phyloP scores from a whole-genome alignment of 163 green algal species.

The Prototheca wickerhamii region DNA sequence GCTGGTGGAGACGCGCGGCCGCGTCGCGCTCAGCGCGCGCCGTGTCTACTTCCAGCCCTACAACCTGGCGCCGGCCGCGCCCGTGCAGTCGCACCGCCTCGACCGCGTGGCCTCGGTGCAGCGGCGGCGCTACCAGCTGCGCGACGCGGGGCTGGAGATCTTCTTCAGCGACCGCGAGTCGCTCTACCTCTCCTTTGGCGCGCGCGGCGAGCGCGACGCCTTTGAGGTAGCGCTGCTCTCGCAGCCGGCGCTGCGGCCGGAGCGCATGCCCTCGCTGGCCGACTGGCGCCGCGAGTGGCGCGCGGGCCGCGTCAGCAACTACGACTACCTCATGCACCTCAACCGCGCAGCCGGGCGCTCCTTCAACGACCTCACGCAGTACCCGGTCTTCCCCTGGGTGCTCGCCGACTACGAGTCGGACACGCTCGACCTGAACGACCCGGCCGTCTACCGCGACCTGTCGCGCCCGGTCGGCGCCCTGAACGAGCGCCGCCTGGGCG shows the following conservation, averaged over 20 bases:
- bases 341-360: slow-evolving; percentile 82
- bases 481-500: slow-evolving; percentile 49
- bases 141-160: slow-evolving; percentile 45
- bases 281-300: slow-evolving; percentile 65
- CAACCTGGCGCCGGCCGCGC: slow-evolving; percentile 30
- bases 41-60: slow-evolving; percentile 91
- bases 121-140: slow-evolving; percentile 51
- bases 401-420: slow-evolving; percentile 66
- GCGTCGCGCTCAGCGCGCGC: slow-evolving; percentile 66
- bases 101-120: slow-evolving; percentile 55
- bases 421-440: slow-evolving; percentile 15
- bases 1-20: slow-evolving; percentile 67
- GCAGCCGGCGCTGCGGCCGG: slow-evolving; percentile 34
- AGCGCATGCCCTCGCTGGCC: slow-evolving; percentile 43
- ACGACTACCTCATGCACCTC: slow-evolving; percentile 82
- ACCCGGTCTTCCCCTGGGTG: slow-evolving; percentile 92
- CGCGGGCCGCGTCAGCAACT: slow-evolving; percentile 68
- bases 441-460: slow-evolving; percentile 66
- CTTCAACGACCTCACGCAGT: slow-evolving; percentile 91
- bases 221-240: slow-evolving; percentile 23
- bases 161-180: slow-evolving; percentile 47
- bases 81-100: slow-evolving; percentile 25
- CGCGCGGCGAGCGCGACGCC: slow-evolving; percentile 25
- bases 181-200: slow-evolving; percentile 71
- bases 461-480: slow-evolving; percentile 86